Conservation (phyloP, 1,139 yeast genomes). For the Cylindricascospora bacillispora region DNA sequence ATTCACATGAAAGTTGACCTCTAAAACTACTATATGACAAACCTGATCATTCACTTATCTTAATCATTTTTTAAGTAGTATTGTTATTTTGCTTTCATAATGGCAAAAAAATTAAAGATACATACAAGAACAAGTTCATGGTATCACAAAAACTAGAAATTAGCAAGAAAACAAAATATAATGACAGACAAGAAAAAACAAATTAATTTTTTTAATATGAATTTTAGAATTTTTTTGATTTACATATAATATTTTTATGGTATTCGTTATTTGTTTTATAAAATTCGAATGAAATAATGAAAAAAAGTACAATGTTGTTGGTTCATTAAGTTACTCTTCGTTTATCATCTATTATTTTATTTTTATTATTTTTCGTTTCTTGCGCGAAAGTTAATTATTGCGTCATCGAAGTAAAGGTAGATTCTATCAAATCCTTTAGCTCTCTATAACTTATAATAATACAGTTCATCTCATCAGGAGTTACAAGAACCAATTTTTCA, state of each 20-base stretch:
- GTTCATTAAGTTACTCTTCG: neutral
- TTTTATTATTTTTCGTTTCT: too few species aligned
- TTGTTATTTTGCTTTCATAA: neutral
- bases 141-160: too few species aligned
- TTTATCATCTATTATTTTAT: neutral
- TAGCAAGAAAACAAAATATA: too few species aligned
- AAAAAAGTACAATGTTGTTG: neutral
- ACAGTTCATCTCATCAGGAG: constrained; percentile 74
- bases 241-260: neutral
- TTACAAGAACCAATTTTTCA: constrained; percentile 66
- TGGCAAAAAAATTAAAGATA: neutral
- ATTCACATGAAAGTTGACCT: too few species aligned
- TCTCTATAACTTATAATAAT: constrained; percentile 70
- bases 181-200: too few species aligned
- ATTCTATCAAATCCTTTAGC: constrained; percentile 59
- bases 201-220: neutral
- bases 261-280: neutral
- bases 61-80: neutral
- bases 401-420: constrained; percentile 51
- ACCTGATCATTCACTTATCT: neutral
- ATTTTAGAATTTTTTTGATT: neutral
- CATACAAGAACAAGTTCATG: neutral
- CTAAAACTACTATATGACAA: neutral
- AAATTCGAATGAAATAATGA: neutral
- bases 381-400: constrained; percentile 16